These are phyloP conservation scores for Moniliella sp. DNA, from an alignment of 1,284 basidiomycete species.

Conservation along the genomic window DNA sequence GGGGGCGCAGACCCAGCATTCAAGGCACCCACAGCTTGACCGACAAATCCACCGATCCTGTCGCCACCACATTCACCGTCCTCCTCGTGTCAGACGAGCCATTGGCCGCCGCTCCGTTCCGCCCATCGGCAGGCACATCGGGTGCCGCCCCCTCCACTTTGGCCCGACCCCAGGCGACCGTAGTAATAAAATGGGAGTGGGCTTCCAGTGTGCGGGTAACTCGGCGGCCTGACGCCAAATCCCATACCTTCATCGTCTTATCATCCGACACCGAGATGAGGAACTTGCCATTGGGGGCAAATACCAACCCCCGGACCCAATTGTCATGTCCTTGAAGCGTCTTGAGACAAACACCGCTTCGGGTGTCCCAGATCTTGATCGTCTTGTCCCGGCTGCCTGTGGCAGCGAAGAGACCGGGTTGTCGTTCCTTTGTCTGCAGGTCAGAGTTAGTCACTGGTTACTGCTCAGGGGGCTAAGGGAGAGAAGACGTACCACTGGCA, in stretches of 20 bases:
- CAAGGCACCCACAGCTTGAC: no score
- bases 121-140: conserved; percentile 10
- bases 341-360: conserved; percentile 52
- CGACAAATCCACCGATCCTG: no score
- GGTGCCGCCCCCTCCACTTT: conserved; percentile 9
- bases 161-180: conserved; percentile 26
- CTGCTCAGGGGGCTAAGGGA: not conserved
- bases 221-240: conserved; percentile 55
- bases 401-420: conserved; percentile 45
- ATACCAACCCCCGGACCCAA: conserved; percentile 21
- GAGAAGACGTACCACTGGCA: conserved; percentile 29
- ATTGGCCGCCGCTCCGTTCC: conserved; percentile 3
- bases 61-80: no score
- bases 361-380: conserved; percentile 64
- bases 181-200: conserved; percentile 55
- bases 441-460: not conserved
- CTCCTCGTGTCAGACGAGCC: no score
- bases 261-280: conserved; percentile 71
- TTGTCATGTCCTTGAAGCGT: conserved; percentile 37
- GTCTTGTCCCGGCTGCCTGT: conserved; percentile 71
- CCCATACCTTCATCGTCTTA: conserved; percentile 73
- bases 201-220: conserved; percentile 64
- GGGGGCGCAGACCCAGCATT: no score
- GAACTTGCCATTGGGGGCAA: conserved; percentile 45
- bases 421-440: conserved; percentile 26